These are phyloP conservation scores for Cordyceps tenuipes DNA, from an alignment of 2,329 filamentous ascomycete genomes.

Conservation along the genomic window DNA sequence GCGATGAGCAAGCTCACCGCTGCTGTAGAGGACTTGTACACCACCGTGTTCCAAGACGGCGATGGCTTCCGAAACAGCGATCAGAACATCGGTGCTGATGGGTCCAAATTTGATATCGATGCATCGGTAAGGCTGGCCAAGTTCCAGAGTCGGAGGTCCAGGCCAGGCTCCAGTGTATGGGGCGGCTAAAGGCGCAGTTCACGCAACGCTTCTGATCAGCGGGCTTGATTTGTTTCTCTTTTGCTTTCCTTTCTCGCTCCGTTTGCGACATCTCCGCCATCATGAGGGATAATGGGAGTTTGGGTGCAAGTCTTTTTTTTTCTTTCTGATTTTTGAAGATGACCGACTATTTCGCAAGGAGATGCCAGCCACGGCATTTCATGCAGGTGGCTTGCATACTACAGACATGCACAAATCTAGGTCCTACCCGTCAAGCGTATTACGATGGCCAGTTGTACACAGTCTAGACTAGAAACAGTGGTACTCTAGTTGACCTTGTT, in stretches of 20 bases:
- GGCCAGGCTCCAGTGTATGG: neutral
- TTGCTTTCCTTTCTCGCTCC: neutral
- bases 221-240: neutral
- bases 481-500: neutral
- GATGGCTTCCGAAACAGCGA: constrained; percentile 52
- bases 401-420: neutral
- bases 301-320: neutral
- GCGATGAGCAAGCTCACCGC: constrained; percentile 66
- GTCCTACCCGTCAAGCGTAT: neutral
- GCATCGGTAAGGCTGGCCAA: neutral
- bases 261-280: neutral
- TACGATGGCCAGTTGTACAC: neutral
- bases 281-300: neutral
- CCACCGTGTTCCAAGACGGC: constrained; percentile 65
- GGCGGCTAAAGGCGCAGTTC: neutral
- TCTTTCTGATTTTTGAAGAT: neutral
- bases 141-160: neutral
- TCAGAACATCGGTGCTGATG: constrained; percentile 20
- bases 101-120: constrained; percentile 14
- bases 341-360: neutral
- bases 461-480: constrained; percentile 4
- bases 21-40: constrained; percentile 62
- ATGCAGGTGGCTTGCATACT: constrained; percentile 3
- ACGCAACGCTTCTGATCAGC: neutral
- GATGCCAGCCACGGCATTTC: neutral